Conservation (phyloP, 2,329 filamentous ascomycete species). For the Setomelanomma holmii region DNA sequence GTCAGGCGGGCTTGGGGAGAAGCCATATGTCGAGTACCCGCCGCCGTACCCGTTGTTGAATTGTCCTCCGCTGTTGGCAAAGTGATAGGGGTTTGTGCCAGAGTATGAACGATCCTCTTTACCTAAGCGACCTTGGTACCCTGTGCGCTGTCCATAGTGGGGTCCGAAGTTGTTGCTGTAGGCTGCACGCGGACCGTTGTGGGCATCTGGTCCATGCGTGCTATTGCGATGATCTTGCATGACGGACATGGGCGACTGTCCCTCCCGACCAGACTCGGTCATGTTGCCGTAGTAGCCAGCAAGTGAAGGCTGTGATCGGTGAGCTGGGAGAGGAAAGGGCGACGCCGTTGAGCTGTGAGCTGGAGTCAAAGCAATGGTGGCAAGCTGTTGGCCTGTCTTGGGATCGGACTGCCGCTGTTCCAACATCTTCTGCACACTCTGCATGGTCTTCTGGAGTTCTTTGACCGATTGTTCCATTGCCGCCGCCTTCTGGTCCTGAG, state of each 20-base stretch:
- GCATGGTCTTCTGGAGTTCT: slow-evolving; percentile 32
- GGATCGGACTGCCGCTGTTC: slow-evolving; percentile 24
- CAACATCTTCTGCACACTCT: slow-evolving; percentile 30
- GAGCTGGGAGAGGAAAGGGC: slow-evolving; percentile 14
- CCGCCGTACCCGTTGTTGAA: slow-evolving; percentile 25
- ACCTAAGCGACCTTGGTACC: slow-evolving; percentile 22
- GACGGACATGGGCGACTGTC: slow-evolving; percentile 13
- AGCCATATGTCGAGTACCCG: slow-evolving; percentile 23
- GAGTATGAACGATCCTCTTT: slow-evolving; percentile 32
- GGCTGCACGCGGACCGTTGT: slow-evolving; percentile 19
- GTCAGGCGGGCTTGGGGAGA: slow-evolving; percentile 21
- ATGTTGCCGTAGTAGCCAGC: slow-evolving; percentile 23
- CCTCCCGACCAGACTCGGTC: slow-evolving; percentile 17
- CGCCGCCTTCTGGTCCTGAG: slow-evolving; percentile 32
- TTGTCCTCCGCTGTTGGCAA: slow-evolving; percentile 13
- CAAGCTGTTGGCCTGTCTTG: slow-evolving; percentile 6
- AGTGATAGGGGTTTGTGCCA: slow-evolving; percentile 30
- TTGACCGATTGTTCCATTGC: slow-evolving; percentile 34
- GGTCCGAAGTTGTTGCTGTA: slow-evolving; percentile 22
- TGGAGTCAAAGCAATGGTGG: slow-evolving; percentile 2
- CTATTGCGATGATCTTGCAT: slow-evolving; percentile 16
- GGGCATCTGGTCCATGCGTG: slow-evolving; percentile 18
- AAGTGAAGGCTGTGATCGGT: slow-evolving; percentile 35
- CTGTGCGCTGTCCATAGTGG: slow-evolving; percentile 20
- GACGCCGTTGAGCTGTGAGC: slow-evolving; percentile 8